Base-by-base conservation (phyloP, 352 stramenopile genomes). In the Phytophthora citrophthora region DNA sequence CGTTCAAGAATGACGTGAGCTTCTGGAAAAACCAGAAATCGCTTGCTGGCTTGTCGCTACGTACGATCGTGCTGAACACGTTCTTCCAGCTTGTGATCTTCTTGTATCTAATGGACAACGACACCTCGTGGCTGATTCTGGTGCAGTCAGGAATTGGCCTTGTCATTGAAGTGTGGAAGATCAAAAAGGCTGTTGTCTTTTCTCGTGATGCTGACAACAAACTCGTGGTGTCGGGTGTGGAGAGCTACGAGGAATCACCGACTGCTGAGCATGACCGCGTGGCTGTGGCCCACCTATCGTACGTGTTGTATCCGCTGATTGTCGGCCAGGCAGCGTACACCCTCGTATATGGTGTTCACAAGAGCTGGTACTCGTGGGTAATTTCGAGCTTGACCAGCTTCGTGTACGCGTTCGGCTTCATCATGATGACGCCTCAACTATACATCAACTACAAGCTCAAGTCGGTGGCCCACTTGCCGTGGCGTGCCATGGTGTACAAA, bases 371-470 rank as follows among this genome's bases (percentile, higher is more conserved):
- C 77, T 97, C 88, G 47, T 99, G 97, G 97, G 76, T 98, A 26
- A 74, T 99, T 20, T 97, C 90, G 58, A 98, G 90, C 24, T 86
- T 99, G 18, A 99, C 96, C 45, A 98, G 96, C 52, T 99, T 99
- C 61, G 97, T 99, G 34, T 99, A 99, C 70, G 95, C 96, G 59
- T 99, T 99, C 71, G 97, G 97, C n/a, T 99, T 99, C 70, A 97
- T 99, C 70, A 98, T 98, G 90, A 99, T 99, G 96, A 99, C 96
- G 32, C 97, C 97, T 55, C 97, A 99, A 77, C 66, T 99, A 13
- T 99, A 98, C 73, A 98, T 99, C 70, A 99, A 99, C 70, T 99
- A 99, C 88, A 98, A 98, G 74, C 89, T 99, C 62, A 97, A 99
- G 84, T 97, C 81, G 45, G 95, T 98, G 43, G 95, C 94, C 8